Percentiles rank a stretch among this genome's conserved stretches.
These are phyloP conservation scores for Curvularia verruculosa DNA, from an alignment of 2,329 filamentous ascomycete species.

Conservation along the genomic window DNA sequence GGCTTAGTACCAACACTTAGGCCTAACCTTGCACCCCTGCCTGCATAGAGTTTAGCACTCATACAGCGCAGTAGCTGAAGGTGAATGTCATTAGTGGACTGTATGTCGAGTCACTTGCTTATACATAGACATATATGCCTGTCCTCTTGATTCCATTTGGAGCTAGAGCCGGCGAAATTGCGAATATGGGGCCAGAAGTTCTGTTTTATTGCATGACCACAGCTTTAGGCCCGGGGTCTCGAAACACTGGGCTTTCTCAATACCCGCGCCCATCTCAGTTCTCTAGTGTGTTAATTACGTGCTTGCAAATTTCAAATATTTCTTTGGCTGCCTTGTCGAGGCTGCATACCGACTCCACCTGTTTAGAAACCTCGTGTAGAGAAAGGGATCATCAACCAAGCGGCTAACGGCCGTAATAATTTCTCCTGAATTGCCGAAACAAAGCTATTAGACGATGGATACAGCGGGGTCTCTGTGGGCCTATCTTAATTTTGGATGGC, in stretches of 20 bases:
- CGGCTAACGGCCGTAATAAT: neutral
- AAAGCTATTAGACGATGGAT: neutral
- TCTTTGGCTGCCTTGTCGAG: neutral
- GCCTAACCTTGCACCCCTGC: neutral
- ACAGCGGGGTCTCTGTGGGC: neutral
- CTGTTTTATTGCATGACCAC: neutral
- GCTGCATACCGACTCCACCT: conserved; percentile 5
- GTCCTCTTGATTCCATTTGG: neutral
- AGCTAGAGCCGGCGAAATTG: neutral
- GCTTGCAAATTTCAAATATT: neutral
- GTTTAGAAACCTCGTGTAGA: neutral
- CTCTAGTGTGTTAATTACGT: neutral
- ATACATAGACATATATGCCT: neutral
- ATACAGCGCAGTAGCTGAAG: neutral
- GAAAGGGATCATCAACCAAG: neutral
- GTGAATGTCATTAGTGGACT: neutral
- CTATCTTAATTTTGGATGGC: neutral
- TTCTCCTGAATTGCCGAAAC: neutral
- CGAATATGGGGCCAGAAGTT: neutral
- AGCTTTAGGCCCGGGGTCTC: neutral
- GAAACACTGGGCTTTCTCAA: neutral
- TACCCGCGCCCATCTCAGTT: neutral
- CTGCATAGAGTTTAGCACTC: conserved; percentile 4
- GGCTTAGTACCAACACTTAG: neutral
- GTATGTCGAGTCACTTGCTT: neutral